Evolutionary conservation across 177 flowering plant genomes (phyloP).

Genomic region (Vitis hybrid): DNA sequence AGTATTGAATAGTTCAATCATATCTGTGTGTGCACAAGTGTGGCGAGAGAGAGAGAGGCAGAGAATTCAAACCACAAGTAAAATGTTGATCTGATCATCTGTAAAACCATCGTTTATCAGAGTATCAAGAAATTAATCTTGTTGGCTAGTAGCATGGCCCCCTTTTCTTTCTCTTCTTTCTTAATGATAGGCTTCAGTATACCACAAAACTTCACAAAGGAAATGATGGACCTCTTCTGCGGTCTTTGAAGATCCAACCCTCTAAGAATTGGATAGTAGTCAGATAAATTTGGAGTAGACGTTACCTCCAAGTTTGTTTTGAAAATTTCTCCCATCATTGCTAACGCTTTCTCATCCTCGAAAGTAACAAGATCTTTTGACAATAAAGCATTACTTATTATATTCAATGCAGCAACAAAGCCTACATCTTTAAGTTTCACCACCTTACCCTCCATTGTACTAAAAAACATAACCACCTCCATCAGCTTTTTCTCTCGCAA

Average conservation of each 20-base stretch:
- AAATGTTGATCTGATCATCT: not conserved
- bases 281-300: conserved; percentile 11
- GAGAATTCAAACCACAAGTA: not conserved
- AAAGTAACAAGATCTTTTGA: conserved; percentile 9
- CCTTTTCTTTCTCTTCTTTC: conserved; percentile 1
- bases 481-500: conserved; percentile 7
- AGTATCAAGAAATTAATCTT: not conserved
- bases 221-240: not conserved
- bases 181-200: not conserved
- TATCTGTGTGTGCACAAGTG: too few relatives aligned
- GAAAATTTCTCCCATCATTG: not conserved
- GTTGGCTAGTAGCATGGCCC: not conserved
- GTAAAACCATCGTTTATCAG: not conserved
- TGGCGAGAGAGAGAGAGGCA: too few relatives aligned
- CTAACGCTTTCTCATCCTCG: not conserved
- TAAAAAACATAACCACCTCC: conserved; percentile 6
- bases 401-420: conserved; percentile 2
- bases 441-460: conserved; percentile 6
- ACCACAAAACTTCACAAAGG: not conserved
- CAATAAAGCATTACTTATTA: not conserved
- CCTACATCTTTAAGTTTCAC: conserved; percentile 12
- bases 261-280: conserved; percentile 4
- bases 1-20: too few relatives aligned
- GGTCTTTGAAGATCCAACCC: conserved; percentile 17
- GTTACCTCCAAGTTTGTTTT: not conserved